Evolutionary conservation across 345 rosid genomes (phyloP), one percentile per base, ranked within the genome.

Genomic region (Balakata baccata): DNA sequence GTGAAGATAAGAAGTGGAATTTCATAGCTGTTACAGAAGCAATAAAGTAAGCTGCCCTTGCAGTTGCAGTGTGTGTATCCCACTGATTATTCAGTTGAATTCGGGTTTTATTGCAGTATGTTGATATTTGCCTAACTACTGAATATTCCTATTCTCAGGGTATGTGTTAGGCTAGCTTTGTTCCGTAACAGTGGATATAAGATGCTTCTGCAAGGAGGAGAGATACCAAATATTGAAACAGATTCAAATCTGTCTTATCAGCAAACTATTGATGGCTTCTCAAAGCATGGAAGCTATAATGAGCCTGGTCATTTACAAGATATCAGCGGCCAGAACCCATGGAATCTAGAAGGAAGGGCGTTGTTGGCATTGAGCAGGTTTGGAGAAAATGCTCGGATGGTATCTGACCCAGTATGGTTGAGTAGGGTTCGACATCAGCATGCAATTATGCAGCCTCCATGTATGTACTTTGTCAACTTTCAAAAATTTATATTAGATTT

Each of bases 161-260:
- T 91, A 56, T 54, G 86, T 4, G 78, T 86, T 64, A 86, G 97
- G 77, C 81, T 93, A 83, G 91, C 93, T 38, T 72, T 87, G 85
- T 90, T 93, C 75, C 84, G 80, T 51, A 81, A 85, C 72, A 82
- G 92, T 57, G 96, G 98, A 51, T 96, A 90, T 81, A 91, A 80
- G 87, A 93, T 96, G 97, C 91, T 93, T 85, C 87, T 93, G 68
- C 93, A 91, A 68, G 98, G 99, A 25, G 97, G 97, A 23, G 93
- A 87, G 82, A 89, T 86, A 56, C 87, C 87, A 74, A 93, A 90
- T 75, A 79, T 75, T 41, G 95, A 85, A 74, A 81, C 82, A 66
- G 77, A 80, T 65, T 58, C 74, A 25, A 81, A 84, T 52, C 38
- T 72, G 75, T 54, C 86, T 78, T 77, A 82, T 34, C 87, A 82